Evolutionary conservation across 192 early-diverging fungal genomes (phyloP).

Genomic region (Mortierella antarctica): DNA sequence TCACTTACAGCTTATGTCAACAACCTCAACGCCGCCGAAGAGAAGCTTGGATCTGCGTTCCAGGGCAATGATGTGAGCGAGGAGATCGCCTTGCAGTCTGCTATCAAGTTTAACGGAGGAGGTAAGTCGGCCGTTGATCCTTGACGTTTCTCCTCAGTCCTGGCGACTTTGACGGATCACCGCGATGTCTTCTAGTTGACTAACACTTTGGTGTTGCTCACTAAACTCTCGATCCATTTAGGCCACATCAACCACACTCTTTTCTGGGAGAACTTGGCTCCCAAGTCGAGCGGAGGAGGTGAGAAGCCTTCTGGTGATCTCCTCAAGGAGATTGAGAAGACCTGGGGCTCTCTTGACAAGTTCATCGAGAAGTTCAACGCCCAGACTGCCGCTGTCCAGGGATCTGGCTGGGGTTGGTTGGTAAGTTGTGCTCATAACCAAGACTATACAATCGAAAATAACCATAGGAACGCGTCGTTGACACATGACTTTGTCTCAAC

Average conservation of each 20-base stretch:
- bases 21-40: constrained; percentile 90
- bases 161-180: too few relatives aligned
- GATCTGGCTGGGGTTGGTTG: constrained; percentile 98
- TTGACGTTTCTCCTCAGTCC: not conserved
- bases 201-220: not conserved
- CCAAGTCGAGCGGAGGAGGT: constrained; percentile 83
- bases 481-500: not conserved
- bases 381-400: constrained; percentile 87
- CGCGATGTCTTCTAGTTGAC: too few relatives aligned
- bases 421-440: constrained; percentile 49
- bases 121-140: constrained; percentile 56
- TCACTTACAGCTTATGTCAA: constrained; percentile 77
- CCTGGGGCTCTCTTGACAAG: constrained; percentile 88
- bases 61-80: constrained; percentile 74
- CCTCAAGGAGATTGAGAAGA: constrained; percentile 76
- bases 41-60: constrained; percentile 83
- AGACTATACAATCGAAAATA: constrained; percentile 5
- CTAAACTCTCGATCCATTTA: constrained; percentile 4
- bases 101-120: constrained; percentile 94
- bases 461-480: not conserved
- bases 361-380: constrained; percentile 83
- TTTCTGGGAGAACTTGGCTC: constrained; percentile 95
- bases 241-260: constrained; percentile 90
- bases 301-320: constrained; percentile 76
- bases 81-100: constrained; percentile 82